Evolutionary conservation across 202 grass and related monocot genomes (phyloP).

Genomic region (Zizania palustris): DNA sequence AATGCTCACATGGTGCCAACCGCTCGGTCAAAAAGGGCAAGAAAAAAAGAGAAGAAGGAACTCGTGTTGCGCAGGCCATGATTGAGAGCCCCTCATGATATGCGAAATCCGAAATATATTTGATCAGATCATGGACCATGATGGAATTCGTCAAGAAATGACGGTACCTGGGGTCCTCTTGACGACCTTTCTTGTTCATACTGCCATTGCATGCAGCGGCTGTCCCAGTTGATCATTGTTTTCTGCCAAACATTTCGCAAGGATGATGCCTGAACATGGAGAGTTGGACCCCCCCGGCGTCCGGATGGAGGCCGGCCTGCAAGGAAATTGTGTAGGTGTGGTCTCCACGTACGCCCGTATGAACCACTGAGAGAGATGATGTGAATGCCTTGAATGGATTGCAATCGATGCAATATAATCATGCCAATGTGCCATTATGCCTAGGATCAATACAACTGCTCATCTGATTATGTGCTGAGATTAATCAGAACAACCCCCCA

Average conservation of each 20-base stretch:
- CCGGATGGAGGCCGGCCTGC: neutral
- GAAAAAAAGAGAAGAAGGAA: constrained; percentile 8
- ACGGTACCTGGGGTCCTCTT: neutral
- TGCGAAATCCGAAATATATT: constrained; percentile 30
- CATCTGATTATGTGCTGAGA: neutral
- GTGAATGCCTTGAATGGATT: constrained; percentile 30
- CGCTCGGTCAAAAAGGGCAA: constrained; percentile 41
- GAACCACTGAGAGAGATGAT: neutral
- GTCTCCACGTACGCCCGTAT: constrained; percentile 30
- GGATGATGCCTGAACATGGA: constrained; percentile 29
- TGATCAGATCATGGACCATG: constrained; percentile 30
- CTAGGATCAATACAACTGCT: neutral
- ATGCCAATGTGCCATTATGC: constrained; percentile 37
- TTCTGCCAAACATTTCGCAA: neutral
- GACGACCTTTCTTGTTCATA: neutral
- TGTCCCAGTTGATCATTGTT: constrained; percentile 17
- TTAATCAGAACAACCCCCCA: neutral
- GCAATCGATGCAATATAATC: constrained; percentile 33
- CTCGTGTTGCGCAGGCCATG: constrained; percentile 14
- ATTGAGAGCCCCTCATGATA: constrained; percentile 32
- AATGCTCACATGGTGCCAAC: constrained; percentile 7
- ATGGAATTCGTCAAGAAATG: constrained; percentile 23
- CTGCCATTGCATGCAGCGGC: neutral
- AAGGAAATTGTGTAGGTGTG: constrained; percentile 43
- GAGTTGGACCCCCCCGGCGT: constrained; percentile 8